phyloP scores from a whole-genome alignment of 108 stramenopile species.

The Cyclotella baltica region DNA sequence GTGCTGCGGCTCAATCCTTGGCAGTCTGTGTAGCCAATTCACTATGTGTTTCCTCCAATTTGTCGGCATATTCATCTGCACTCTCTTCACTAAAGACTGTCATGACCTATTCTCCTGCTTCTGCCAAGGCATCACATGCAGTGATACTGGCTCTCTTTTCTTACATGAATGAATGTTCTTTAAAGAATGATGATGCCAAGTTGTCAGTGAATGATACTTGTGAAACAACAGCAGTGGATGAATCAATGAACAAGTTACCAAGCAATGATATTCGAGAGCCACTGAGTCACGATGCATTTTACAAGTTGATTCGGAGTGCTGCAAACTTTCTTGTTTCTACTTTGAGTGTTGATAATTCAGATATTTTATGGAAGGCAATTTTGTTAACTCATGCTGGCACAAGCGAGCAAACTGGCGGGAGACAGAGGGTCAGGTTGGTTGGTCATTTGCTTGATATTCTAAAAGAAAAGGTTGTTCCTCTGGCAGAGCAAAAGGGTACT shows the following conservation, averaged over 20 bases:
- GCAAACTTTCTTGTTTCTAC: conserved; percentile 47
- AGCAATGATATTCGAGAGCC: conserved; percentile 36
- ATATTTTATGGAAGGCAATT: conserved; percentile 53
- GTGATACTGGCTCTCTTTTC: conserved; percentile 60
- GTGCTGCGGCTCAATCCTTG: conserved; percentile 56
- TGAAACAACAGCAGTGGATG: conserved; percentile 50
- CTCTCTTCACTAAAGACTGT: conserved; percentile 60
- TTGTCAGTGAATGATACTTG: conserved; percentile 46
- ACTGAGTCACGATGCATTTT: conserved; percentile 3
- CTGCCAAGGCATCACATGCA: conserved; percentile 49
- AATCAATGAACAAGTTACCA: conserved; percentile 44
- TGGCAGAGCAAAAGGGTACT: conserved; percentile 24
- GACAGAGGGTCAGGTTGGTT: conserved; percentile 38
- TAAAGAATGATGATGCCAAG: conserved; percentile 37
- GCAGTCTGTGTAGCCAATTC: conserved; percentile 71
- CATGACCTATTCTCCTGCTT: conserved; percentile 50
- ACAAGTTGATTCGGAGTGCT: conserved; percentile 55
- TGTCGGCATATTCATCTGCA: conserved; percentile 39
- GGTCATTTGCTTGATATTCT: conserved; percentile 30
- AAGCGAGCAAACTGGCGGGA: conserved; percentile 33
- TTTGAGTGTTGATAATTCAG: conserved; percentile 6
- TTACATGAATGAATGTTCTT: conserved; percentile 60
- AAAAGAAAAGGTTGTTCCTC: conserved; percentile 36
- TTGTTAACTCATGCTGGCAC: conserved; percentile 73
- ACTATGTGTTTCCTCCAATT: conserved; percentile 5